Evolutionary conservation across 202 grass and related monocot genomes (phyloP).

Genomic region (Carex sylvatica): DNA sequence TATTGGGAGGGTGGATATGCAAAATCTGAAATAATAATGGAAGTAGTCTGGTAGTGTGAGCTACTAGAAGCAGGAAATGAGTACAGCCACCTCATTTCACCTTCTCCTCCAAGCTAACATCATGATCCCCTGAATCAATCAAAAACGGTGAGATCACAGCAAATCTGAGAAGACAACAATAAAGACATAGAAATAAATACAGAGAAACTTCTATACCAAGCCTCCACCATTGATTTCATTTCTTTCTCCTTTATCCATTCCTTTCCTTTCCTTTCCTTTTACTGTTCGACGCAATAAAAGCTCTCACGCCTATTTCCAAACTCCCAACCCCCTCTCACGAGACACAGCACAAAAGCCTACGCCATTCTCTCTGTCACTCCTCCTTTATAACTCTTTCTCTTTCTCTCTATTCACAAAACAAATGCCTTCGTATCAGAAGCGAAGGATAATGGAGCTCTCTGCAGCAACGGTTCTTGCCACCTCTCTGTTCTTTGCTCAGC

Average conservation of each 20-base stretch:
- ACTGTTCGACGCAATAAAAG: conserved; percentile 52
- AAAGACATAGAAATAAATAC: conserved; percentile 20
- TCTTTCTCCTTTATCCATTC: conserved; percentile 20
- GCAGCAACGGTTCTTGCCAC: conserved; percentile 19
- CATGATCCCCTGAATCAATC: conserved; percentile 37
- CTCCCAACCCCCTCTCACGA: conserved; percentile 22
- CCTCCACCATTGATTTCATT: conserved; percentile 28
- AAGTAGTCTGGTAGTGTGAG: not conserved
- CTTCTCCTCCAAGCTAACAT: conserved; percentile 68
- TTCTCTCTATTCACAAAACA: not conserved
- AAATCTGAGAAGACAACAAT: conserved; percentile 5
- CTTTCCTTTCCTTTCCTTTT: conserved; percentile 20
- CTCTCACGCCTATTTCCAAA: conserved; percentile 49
- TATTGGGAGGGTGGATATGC: not conserved
- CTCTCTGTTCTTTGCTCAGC: conserved; percentile 27
- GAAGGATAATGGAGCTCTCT: conserved; percentile 14
- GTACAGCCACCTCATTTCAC: conserved; percentile 52
- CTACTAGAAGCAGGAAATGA: conserved; percentile 35
- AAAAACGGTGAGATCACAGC: conserved; percentile 19
- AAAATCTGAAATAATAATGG: conserved; percentile 18
- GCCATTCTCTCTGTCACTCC: conserved; percentile 25
- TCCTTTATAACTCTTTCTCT: conserved; percentile 26
- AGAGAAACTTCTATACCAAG: conserved; percentile 56
- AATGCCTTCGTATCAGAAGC: conserved; percentile 3
- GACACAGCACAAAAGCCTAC: conserved; percentile 19